These are phyloP conservation scores for Hevea brasiliensis DNA, from an alignment of 345 rosid genomes.

Conservation along the genomic window DNA sequence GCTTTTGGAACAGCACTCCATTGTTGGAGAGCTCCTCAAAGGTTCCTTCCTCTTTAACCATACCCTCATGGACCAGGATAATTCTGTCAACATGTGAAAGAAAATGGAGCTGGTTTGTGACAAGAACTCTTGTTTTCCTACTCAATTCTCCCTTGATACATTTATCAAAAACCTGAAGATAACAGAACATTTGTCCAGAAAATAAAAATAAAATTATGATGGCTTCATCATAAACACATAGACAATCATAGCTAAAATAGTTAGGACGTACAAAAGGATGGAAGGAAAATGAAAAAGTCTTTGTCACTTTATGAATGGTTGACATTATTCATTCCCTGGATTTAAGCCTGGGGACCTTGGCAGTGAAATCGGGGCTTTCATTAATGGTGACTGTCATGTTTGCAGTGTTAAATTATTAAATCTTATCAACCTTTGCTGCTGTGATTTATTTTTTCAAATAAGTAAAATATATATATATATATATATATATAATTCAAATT, in stretches of 20 bases:
- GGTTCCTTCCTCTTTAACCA: constrained; percentile 91
- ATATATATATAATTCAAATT: not conserved
- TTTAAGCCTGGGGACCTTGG: not conserved
- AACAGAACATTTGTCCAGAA: constrained; percentile 7
- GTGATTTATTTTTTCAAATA: too few species aligned
- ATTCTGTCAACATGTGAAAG: constrained; percentile 95
- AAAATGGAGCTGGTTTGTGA: constrained; percentile 97
- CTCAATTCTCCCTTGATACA: constrained; percentile 82
- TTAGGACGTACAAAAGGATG: not conserved
- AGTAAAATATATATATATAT: too few species aligned
- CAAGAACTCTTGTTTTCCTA: constrained; percentile 91
- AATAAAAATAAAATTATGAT: not conserved
- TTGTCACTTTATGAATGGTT: too few species aligned
- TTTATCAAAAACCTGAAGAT: constrained; percentile 83
- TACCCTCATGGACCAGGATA: constrained; percentile 87
- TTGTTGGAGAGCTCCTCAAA: constrained; percentile 75
- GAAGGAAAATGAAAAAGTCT: not conserved
- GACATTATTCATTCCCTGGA: not conserved
- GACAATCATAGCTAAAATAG: not conserved
- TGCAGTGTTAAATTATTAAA: not conserved
- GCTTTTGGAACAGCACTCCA: constrained; percentile 76
- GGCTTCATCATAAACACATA: not conserved
- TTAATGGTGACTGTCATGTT: not conserved
- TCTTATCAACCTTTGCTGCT: too few species aligned
- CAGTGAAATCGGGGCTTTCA: not conserved